Base-by-base conservation (phyloP, 352 stramenopile genomes). In the Phytophthora tentaculata region DNA sequence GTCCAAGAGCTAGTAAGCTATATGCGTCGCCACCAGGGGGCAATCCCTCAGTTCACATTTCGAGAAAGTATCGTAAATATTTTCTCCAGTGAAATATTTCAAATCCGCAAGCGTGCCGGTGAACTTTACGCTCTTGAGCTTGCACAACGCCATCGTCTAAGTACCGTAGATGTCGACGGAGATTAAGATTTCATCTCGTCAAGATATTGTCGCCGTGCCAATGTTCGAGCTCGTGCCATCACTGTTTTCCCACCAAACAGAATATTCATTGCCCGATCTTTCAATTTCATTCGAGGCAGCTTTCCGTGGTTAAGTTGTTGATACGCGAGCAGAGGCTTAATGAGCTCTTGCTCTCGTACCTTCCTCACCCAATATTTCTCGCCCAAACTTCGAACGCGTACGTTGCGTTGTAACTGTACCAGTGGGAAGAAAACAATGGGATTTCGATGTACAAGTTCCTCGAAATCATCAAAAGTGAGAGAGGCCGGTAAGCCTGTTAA, bases 341-440 rank as follows among this genome's bases (percentile, higher is more conserved):
- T 50, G 7, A 77, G 69, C n/a, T 62, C 17, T 44, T 86, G 82
- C 53, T 89, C 77, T 0, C 52, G 45, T 3, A 74, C 83, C 35
- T 86, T 89, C 43, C 73, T 45, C 32, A 68, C 54, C 81, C 83
- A 91, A 56, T 84, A 91, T 17, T 67, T 69, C 17, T 88, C 71
- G 1, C 79, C 76, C 0, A 91, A 39, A 0, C 55, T 84, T 28
- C 58, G 39, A 3, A 45, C 35, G 0, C 81, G 79, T 0, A 88
- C 67, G 22, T 74, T 82, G 50, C 67, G 79, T 51, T 91, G 81
- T 48, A 89, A 64, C 58, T 74, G 73, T 2, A 89, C 51, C 3
- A 91, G 53, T 8, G 81, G 83, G 26, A 78, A 88, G 53, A 91
- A 89, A 0, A 80, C 76, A 22, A 85, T 68, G 14, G 64, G 70